Evolutionary conservation across 1,284 basidiomycete genomes (phyloP), one percentile per base, ranked within the genome.

Genomic region (Fomitiporia mediterranea): DNA sequence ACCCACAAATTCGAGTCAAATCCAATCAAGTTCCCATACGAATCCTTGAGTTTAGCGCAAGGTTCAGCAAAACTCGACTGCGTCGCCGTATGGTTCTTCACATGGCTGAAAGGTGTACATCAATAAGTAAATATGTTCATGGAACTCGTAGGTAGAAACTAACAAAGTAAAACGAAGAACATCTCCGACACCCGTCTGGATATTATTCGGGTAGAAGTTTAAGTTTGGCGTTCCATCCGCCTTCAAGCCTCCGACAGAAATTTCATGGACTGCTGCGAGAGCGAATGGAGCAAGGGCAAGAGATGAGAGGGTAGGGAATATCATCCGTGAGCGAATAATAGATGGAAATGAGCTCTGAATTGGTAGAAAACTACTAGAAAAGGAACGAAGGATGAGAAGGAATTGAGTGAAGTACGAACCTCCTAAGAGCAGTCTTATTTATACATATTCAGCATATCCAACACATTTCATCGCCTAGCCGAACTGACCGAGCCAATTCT

Each of bases 61-160:
- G 77, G 77, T 1, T 64, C 63, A 21, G 69, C 68, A 57, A 79
- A 78, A 1, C 73, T 65, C 0, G 74, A 76, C 55, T 78, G 76
- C 0, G 74, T 73, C 0, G 70, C 74, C 25, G 76, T 75, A 52
- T 75, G 74, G 55, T 71, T 72, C 61, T 74, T 75, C 7, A 71
- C 69, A 50, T 71, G 67, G 61, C 70, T 74, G 53, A 48, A 23
- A 42, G 21, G 4, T 17, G n/a, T 19, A 17, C 19, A 13, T 23
- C 48, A 32, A 44, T 44, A 8, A 19, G 8, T 23, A 7, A 30
- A 11, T 51, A 8, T 42, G 49, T 47, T 19, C 35, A 32, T 3
- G 57, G 44, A 52, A 11, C 27, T 23, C 5, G 32, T 5, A 17
- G 21, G 1, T 15, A 19, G 15, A 3, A 17, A 46, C 72, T 53